Conservation (phyloP, 495 filamentous ascomycete species). For the Poronia punctata region DNA sequence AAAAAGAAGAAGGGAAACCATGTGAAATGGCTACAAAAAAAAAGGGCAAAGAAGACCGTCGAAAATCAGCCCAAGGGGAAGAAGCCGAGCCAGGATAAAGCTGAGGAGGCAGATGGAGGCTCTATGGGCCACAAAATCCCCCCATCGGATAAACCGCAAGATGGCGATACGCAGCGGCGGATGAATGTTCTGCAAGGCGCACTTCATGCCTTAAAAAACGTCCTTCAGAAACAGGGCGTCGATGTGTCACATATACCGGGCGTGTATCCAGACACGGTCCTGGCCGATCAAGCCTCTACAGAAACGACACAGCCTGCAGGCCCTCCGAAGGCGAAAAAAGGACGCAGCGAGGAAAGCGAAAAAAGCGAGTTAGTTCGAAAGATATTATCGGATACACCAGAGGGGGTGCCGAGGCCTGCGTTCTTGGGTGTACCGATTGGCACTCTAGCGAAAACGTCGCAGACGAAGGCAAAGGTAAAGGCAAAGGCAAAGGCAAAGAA, state of each 20-base stretch:
- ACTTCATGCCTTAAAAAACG: slow-evolving; percentile 17
- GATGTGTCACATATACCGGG: slow-evolving; percentile 15
- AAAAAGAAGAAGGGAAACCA: slow-evolving; percentile 7
- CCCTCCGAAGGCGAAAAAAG: no score
- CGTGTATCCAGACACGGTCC: background rate
- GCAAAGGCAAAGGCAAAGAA: slow-evolving; percentile 4
- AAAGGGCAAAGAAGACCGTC: no score
- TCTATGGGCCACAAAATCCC: background rate
- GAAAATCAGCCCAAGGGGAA: no score
- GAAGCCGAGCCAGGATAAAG: background rate
- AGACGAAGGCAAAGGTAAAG: no score
- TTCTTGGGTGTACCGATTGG: background rate
- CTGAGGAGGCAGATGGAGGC: background rate
- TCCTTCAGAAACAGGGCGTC: slow-evolving; percentile 19
- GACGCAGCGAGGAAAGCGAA: no score
- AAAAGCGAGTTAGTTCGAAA: no score
- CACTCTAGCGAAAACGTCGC: no score
- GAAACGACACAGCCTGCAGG: no score
- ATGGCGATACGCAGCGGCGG: slow-evolving; percentile 10
- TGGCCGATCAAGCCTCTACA: background rate
- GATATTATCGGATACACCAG: background rate
- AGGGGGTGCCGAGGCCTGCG: background rate
- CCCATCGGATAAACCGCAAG: background rate
- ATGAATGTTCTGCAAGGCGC: slow-evolving; percentile 17
- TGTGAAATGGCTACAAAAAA: background rate